Conservation (phyloP, 495 filamentous ascomycete genomes). For the Hyaloscypha bicolor region DNA sequence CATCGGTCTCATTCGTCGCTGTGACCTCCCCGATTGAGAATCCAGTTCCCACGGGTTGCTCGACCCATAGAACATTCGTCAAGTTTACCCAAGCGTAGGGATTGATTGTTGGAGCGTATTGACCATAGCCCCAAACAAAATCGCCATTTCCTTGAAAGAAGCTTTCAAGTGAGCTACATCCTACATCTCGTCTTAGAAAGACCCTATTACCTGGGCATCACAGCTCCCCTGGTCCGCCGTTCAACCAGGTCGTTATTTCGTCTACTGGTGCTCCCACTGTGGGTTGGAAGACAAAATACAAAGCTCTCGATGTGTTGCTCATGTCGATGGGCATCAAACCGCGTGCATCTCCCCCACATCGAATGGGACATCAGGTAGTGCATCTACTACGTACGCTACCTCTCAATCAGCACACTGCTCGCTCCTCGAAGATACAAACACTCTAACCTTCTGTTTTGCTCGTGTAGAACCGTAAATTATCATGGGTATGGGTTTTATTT, state of each 20-base stretch:
- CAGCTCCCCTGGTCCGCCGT: constrained; percentile 39
- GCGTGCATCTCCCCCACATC: constrained; percentile 70
- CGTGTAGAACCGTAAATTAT: constrained; percentile 5
- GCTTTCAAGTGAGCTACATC: constrained; percentile 67
- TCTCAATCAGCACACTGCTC: neutral
- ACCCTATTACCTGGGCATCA: constrained; percentile 9
- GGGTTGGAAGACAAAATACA: constrained; percentile 70
- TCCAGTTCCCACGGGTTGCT: constrained; percentile 60
- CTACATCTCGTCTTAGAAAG: constrained; percentile 28
- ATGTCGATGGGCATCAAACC: constrained; percentile 56
- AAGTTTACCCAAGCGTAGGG: constrained; percentile 65
- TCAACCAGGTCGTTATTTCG: constrained; percentile 46
- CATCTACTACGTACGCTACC: constrained; percentile 47
- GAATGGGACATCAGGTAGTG: constrained; percentile 64
- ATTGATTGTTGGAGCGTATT: constrained; percentile 59
- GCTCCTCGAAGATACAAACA: neutral
- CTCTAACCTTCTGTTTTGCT: constrained; percentile 11
- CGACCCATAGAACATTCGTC: constrained; percentile 30
- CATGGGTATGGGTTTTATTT: neutral
- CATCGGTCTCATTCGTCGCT: constrained; percentile 56
- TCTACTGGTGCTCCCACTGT: constrained; percentile 47
- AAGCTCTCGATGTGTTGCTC: constrained; percentile 45
- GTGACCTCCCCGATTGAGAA: constrained; percentile 58
- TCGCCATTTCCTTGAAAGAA: constrained; percentile 70
- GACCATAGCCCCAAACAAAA: constrained; percentile 64